Evolutionary conservation across 2,329 filamentous ascomycete genomes (phyloP).

Genomic region (Xylaria sp.): DNA sequence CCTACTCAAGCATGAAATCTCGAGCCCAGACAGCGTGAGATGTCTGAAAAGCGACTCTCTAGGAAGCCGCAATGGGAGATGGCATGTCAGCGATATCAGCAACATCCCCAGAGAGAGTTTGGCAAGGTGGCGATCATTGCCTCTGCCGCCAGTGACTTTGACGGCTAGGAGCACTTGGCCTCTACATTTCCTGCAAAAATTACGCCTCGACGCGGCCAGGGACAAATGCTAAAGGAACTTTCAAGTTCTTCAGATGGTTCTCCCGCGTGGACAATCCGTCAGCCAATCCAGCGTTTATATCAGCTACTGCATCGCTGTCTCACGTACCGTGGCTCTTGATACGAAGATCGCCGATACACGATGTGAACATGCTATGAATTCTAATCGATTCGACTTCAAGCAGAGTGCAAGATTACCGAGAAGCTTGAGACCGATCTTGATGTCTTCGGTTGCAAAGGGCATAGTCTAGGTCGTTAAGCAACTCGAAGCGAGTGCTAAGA

Average conservation of each 20-base stretch:
- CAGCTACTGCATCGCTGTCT: neutral
- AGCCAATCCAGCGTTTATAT: neutral
- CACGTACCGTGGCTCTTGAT: neutral
- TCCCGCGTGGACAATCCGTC: too few relatives aligned
- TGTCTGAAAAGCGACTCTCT: neutral
- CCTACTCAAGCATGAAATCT: neutral
- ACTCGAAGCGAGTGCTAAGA: neutral
- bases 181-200: too few relatives aligned
- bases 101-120: neutral
- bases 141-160: neutral
- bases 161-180: too few relatives aligned
- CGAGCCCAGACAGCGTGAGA: neutral
- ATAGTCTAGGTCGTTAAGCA: neutral
- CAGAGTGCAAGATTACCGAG: neutral
- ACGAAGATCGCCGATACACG: too few relatives aligned
- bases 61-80: neutral
- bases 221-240: too few relatives aligned
- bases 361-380: neutral
- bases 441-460: too few relatives aligned
- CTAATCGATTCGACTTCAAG: neutral
- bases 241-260: neutral
- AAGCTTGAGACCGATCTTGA: too few relatives aligned
- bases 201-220: too few relatives aligned
- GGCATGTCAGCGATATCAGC: neutral
- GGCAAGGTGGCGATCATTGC: neutral